These are phyloP conservation scores for Multifurca ochricompacta DNA, from an alignment of 768 basidiomycete genomes.

Conservation along the genomic window DNA sequence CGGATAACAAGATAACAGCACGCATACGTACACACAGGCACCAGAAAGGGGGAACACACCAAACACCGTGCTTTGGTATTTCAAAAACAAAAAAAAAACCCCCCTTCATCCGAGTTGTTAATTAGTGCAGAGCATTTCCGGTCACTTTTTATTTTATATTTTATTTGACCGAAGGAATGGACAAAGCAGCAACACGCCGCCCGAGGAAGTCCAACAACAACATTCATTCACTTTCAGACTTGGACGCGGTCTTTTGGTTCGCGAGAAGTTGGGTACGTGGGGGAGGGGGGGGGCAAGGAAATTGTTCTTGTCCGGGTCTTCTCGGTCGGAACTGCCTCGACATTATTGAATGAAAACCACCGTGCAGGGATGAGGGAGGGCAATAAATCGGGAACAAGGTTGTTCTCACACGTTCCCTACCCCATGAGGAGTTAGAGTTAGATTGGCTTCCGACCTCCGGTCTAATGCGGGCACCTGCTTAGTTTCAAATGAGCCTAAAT, in stretches of 20 bases:
- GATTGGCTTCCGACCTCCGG: background rate
- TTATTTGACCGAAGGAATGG: background rate
- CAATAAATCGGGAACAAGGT: slow-evolving; percentile 15
- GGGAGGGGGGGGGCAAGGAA: no score
- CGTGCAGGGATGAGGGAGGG: slow-evolving; percentile 1
- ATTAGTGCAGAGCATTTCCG: background rate
- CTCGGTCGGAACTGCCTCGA: slow-evolving; percentile 1
- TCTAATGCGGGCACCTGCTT: background rate
- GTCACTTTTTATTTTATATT: background rate
- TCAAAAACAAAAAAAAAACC: no score
- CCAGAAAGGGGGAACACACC: background rate
- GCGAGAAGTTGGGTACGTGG: background rate
- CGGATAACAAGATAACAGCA: slow-evolving; percentile 3
- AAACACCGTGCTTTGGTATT: background rate
- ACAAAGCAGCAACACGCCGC: background rate
- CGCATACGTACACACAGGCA: background rate
- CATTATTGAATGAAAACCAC: slow-evolving; percentile 4
- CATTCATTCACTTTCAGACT: slow-evolving; percentile 1
- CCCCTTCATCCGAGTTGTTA: background rate
- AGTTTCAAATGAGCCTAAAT: background rate
- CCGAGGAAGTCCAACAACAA: background rate
- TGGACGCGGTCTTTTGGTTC: slow-evolving; percentile 1
- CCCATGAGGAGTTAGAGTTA: background rate
- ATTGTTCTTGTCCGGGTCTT: slow-evolving; percentile 7
- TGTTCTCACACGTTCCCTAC: no score